These are phyloP conservation scores for Gloeophyllum trabeum DNA, from an alignment of 768 basidiomycete species.

Conservation along the genomic window DNA sequence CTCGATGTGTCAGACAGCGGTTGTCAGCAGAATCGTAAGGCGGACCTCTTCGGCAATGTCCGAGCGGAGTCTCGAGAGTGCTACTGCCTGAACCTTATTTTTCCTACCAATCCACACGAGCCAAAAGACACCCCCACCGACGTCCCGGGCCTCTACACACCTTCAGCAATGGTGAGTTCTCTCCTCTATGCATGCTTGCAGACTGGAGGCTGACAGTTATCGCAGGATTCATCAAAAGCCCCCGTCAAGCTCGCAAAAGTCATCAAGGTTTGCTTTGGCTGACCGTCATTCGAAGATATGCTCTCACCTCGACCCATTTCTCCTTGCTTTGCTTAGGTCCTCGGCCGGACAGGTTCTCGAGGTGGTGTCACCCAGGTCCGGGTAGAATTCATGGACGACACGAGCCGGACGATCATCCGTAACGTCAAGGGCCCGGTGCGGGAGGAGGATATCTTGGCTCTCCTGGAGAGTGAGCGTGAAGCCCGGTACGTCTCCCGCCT, in stretches of 20 bases:
- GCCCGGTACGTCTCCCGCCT: slow-evolving; percentile 65
- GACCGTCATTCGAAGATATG: slow-evolving; percentile 6
- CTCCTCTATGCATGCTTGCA: neutral
- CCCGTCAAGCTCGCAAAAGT: slow-evolving; percentile 98
- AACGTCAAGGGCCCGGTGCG: slow-evolving; percentile 98
- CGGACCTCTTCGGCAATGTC: slow-evolving; percentile 5
- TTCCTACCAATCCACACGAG: slow-evolving; percentile 14
- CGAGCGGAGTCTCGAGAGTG: neutral
- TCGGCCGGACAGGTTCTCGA: slow-evolving; percentile 96
- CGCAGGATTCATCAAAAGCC: slow-evolving; percentile 76
- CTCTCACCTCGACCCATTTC: slow-evolving; percentile 3
- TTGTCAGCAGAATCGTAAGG: too few relatives aligned
- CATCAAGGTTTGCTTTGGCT: slow-evolving; percentile 57
- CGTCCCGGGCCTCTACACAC: slow-evolving; percentile 11
- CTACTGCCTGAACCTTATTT: slow-evolving; percentile 18
- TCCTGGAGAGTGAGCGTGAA: slow-evolving; percentile 98
- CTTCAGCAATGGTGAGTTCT: slow-evolving; percentile 15
- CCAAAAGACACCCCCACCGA: slow-evolving; percentile 15
- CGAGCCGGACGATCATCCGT: slow-evolving; percentile 90
- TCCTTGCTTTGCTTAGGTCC: too few relatives aligned
- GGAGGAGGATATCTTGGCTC: slow-evolving; percentile 91
- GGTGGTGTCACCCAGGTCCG: slow-evolving; percentile 99
- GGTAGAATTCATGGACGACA: slow-evolving; percentile 98
- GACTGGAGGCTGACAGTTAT: slow-evolving; percentile 8
- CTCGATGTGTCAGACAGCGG: too few relatives aligned